Evolutionary conservation across 768 basidiomycete species (phyloP).

Genomic region (Russula compacta): DNA sequence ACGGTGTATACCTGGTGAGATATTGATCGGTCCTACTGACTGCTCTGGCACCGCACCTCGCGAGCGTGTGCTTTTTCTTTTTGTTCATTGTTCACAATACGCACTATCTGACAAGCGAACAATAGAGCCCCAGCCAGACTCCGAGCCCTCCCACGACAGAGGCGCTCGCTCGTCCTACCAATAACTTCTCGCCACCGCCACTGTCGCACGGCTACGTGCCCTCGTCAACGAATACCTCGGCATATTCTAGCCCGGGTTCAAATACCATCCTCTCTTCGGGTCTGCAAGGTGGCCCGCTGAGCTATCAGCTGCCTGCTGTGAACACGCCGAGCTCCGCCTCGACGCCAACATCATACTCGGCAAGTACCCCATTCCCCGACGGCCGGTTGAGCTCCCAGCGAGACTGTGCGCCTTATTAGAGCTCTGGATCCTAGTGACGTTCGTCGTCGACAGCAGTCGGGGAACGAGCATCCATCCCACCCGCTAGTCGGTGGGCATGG

Average conservation of each 20-base stretch:
- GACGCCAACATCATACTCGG: conserved; percentile 57
- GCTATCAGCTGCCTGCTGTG: conserved; percentile 13
- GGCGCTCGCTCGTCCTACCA: conserved; percentile 18
- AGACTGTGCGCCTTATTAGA: conserved; percentile 30
- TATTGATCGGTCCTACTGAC: background rate
- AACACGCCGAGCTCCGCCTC: conserved; percentile 16
- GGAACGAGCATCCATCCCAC: conserved; percentile 51
- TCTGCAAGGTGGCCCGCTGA: conserved; percentile 10
- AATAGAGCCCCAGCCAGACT: conserved; percentile 21
- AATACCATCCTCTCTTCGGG: conserved; percentile 13
- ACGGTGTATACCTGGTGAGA: conserved; percentile 26
- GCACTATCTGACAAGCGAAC: background rate
- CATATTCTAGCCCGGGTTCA: conserved; percentile 17
- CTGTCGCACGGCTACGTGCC: conserved; percentile 16
- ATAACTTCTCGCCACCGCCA: conserved; percentile 21
- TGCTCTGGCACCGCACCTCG: background rate
- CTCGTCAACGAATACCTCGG: conserved; percentile 16
- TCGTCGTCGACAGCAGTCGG: conserved; percentile 50
- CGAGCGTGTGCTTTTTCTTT: background rate
- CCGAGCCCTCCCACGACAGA: conserved; percentile 26
- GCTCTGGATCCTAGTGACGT: conserved; percentile 53
- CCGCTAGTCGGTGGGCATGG: conserved; percentile 4
- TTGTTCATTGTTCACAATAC: no score
- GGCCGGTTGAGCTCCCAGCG: conserved; percentile 24
- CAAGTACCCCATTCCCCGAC: conserved; percentile 51